Evolutionary conservation across 345 rosid genomes (phyloP).

Genomic region (Populus pruinosa): DNA sequence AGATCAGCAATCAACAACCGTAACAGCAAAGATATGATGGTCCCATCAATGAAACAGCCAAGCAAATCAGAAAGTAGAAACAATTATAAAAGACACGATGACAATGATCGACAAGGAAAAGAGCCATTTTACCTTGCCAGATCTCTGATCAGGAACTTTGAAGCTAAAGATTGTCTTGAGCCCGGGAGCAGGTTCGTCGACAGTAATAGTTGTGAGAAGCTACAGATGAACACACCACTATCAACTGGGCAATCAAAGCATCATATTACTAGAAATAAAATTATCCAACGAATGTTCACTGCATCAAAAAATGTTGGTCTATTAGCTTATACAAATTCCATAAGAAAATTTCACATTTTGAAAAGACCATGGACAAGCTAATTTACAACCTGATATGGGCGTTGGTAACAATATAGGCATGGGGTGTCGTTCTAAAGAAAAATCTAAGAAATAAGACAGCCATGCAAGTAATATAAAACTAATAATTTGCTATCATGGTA

Average conservation of each 20-base stretch:
- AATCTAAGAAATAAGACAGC: background rate
- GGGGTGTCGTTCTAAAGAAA: background rate
- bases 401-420: background rate
- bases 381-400: background rate
- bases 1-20: background rate
- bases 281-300: no score
- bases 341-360: background rate
- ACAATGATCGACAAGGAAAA: background rate
- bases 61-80: background rate
- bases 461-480: background rate
- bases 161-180: constrained; percentile 81
- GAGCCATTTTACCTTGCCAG: constrained; percentile 63
- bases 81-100: background rate
- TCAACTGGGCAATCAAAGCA: background rate
- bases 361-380: background rate
- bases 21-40: background rate
- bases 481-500: background rate
- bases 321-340: background rate
- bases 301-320: background rate
- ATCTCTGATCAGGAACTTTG: constrained; percentile 83
- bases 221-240: constrained; percentile 24
- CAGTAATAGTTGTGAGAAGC: constrained; percentile 77
- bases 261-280: background rate
- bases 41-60: background rate
- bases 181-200: constrained; percentile 92